Evolutionary conservation across 2,329 filamentous ascomycete species (phyloP).

Genomic region (Zymoseptoria ardabiliae): DNA sequence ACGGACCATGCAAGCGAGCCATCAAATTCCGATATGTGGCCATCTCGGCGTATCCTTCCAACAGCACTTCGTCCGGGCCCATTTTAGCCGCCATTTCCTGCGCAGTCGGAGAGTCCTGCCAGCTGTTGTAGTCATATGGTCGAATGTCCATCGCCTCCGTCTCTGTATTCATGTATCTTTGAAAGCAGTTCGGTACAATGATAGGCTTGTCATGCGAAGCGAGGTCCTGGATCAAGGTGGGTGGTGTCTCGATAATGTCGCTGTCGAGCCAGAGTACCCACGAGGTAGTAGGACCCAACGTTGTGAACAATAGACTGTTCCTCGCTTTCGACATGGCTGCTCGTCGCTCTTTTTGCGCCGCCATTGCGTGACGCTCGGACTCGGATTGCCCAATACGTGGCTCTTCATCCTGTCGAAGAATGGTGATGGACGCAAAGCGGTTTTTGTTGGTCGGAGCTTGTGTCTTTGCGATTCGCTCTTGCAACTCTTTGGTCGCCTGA

Average conservation of each 20-base stretch:
- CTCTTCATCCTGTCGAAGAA: conserved; percentile 91
- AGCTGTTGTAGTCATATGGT: conserved; percentile 95
- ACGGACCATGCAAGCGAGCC: conserved; percentile 65
- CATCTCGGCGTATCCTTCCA: conserved; percentile 91
- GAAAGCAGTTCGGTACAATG: conserved; percentile 92
- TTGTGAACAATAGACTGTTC: conserved; percentile 93
- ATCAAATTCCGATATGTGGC: conserved; percentile 86
- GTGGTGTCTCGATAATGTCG: conserved; percentile 84
- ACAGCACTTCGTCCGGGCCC: conserved; percentile 82
- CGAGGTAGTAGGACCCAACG: conserved; percentile 78
- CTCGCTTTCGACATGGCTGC: conserved; percentile 88
- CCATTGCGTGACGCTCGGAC: conserved; percentile 81
- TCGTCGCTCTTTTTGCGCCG: conserved; percentile 77
- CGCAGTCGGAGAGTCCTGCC: conserved; percentile 82
- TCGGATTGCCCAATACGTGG: conserved; percentile 76
- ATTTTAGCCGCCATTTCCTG: conserved; percentile 68
- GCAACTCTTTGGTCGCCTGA: conserved; percentile 70
- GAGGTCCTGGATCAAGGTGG: conserved; percentile 81
- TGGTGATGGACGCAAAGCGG: conserved; percentile 87
- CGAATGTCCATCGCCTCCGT: conserved; percentile 66
- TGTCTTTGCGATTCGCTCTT: conserved; percentile 76
- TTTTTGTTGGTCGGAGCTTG: conserved; percentile 74
- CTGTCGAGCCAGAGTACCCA: conserved; percentile 97
- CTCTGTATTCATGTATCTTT: conserved; percentile 65
- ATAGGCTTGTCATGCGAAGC: conserved; percentile 82